A percentile compares a stretch with the other conserved stretches of the same genome.
Conservation (phyloP, 768 basidiomycete species). For the Psilocybe cubensis region DNA sequence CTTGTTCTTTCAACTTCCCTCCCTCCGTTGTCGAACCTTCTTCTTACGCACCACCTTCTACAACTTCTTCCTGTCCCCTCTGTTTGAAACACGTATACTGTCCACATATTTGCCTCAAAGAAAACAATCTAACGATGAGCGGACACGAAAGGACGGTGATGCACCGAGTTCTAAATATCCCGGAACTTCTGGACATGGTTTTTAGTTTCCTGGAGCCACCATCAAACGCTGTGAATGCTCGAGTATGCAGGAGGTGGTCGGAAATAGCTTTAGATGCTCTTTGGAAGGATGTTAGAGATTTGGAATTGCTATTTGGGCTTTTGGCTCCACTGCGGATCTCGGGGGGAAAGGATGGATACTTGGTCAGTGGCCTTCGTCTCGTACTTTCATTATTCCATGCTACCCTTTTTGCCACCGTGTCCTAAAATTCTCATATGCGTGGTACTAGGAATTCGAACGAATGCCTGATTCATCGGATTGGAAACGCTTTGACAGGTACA, state of each 20-base stretch:
- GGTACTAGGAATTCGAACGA: constrained; percentile 41
- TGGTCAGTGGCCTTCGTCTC: constrained; percentile 28
- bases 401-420: neutral
- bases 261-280: constrained; percentile 58
- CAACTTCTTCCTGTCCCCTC: too few species aligned
- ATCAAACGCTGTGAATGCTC: constrained; percentile 47
- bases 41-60: too few species aligned
- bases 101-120: neutral
- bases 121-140: neutral
- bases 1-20: too few species aligned
- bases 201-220: constrained; percentile 48
- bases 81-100: too few species aligned
- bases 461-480: constrained; percentile 53
- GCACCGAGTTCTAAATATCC: constrained; percentile 52
- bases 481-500: constrained; percentile 58
- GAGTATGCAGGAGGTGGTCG: constrained; percentile 64
- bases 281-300: constrained; percentile 57
- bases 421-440: neutral
- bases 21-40: too few species aligned
- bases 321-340: constrained; percentile 45
- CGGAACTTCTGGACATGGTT: constrained; percentile 63
- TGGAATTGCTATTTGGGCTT: constrained; percentile 47
- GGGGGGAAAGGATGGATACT: constrained; percentile 19
- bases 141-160: neutral
- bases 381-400: neutral